A percentile compares a stretch with the other conserved stretches of the same genome.
These are phyloP conservation scores for Venturia carpophila DNA, from an alignment of 2,329 filamentous ascomycete genomes.

Conservation along the genomic window DNA sequence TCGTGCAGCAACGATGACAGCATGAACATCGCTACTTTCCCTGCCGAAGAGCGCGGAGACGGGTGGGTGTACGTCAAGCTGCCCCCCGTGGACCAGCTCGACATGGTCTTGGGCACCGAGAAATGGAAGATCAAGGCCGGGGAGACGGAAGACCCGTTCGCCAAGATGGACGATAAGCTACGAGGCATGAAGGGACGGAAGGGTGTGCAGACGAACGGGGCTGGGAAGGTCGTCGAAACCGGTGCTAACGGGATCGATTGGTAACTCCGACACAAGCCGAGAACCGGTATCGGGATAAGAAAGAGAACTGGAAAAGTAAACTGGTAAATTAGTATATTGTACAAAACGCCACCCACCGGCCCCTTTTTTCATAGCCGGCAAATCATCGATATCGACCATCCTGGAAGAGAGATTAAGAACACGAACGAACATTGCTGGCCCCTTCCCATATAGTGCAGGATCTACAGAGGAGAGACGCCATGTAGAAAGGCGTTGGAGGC, in stretches of 20 bases:
- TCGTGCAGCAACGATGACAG: slow-evolving; percentile 64
- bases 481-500: too few relatives aligned
- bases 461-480: too few relatives aligned
- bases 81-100: slow-evolving; percentile 72
- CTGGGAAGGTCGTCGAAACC: not conserved
- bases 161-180: slow-evolving; percentile 48
- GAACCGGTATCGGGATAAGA: too few relatives aligned
- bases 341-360: too few relatives aligned
- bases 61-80: slow-evolving; percentile 73
- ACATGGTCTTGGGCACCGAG: slow-evolving; percentile 66
- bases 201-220: slow-evolving; percentile 22
- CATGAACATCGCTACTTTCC: slow-evolving; percentile 75
- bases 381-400: too few relatives aligned
- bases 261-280: not conserved
- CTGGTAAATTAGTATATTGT: too few relatives aligned
- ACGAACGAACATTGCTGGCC: too few relatives aligned
- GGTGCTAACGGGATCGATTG: slow-evolving; percentile 2
- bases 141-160: slow-evolving; percentile 52
- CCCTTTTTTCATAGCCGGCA: too few relatives aligned
- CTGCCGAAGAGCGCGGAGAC: slow-evolving; percentile 64
- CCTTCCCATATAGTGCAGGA: too few relatives aligned
- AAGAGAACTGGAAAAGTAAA: too few relatives aligned
- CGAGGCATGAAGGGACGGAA: slow-evolving; percentile 48
- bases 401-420: too few relatives aligned
- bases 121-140: slow-evolving; percentile 71